Evolutionary conservation across 768 basidiomycete genomes (phyloP).

Genomic region (Calocera cornea): DNA sequence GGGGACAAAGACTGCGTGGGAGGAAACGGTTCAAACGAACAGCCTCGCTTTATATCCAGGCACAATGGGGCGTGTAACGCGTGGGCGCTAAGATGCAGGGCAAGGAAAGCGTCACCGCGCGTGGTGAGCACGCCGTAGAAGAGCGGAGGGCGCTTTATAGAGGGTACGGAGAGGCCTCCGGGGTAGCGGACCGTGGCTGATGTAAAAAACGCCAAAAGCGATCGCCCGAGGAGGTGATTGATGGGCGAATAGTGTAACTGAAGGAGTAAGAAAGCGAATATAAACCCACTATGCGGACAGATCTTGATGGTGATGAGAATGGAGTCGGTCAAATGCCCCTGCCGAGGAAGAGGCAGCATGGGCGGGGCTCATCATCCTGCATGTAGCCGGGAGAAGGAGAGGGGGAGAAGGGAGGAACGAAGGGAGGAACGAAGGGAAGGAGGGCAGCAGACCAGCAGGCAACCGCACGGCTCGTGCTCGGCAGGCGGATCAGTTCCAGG

Average conservation of each 20-base stretch:
- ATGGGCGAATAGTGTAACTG: not conserved
- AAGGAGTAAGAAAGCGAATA: conserved; percentile 1
- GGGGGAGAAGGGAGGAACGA: not conserved
- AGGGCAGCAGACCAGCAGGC: not conserved
- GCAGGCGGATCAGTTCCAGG: not conserved
- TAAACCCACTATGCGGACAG: not conserved
- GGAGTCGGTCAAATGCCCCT: not conserved
- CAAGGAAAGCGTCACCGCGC: conserved; percentile 1
- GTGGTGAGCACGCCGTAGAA: not conserved
- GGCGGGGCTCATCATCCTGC: not conserved
- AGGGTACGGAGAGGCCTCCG: not conserved
- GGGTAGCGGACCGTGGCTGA: not conserved
- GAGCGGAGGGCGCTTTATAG: not conserved
- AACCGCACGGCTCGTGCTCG: not conserved
- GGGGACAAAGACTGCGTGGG: not conserved
- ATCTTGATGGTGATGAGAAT: not conserved
- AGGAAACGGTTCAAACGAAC: not conserved
- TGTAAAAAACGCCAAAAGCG: conserved; percentile 4
- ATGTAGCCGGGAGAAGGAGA: not conserved
- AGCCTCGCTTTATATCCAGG: conserved; percentile 4
- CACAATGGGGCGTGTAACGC: not conserved
- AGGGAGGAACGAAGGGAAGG: not conserved
- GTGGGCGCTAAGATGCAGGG: conserved; percentile 1
- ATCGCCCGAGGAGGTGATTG: conserved; percentile 4
- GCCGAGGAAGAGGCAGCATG: not conserved